Base-by-base conservation (phyloP, 2,329 filamentous ascomycete genomes). In the Ophiostoma sp. region DNA sequence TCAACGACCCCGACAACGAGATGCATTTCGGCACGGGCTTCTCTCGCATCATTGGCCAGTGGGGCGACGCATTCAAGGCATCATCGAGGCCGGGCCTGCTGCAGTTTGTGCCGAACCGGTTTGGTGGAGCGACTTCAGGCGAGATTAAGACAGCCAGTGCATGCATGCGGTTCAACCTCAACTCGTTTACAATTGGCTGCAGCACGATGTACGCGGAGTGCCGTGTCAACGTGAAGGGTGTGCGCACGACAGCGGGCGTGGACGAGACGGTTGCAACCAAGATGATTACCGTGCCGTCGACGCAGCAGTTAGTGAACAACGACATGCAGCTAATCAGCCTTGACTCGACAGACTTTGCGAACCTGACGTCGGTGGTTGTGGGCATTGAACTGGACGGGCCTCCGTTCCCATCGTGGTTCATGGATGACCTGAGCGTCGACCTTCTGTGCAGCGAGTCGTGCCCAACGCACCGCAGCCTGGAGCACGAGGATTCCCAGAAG, bases 171-270 rank as follows among this genome's bases (percentile, higher is more conserved):
- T 81, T 81, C 66, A 71, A 74, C 65, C 78, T 81, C 67, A 73
- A 77, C 45, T 73, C 78, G 67, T 68, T 78, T 72, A 70, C 74
- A n/a, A 68, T 81, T 40, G 79, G 79, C 2, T 81, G 80, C 70
- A 74, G 78, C 65, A 78, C 78, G 1, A 72, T 42, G 1, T 73
- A 73, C 1, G 70, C 72, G 1, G 68, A 72, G 7, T 81, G 79
- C 67, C 68, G 74, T 18, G 80, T 80, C 72, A 75, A 74, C 14
- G 75, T 81, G 69, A 77, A 76, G 1, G 79, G 78, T 3, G 64
- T 77, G 40, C 73, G 68, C 14, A 64, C 41, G 8, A n/a, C 58
- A 4, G 36, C 58, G 1, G 58, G 58, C 58, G 58, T 62, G 1
- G 58, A 62, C 2, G 36, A 62, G 58, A 62, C 58, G 0, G 58